Base-by-base conservation (phyloP, 495 filamentous ascomycete genomes). In the Xylaria palmicola region DNA sequence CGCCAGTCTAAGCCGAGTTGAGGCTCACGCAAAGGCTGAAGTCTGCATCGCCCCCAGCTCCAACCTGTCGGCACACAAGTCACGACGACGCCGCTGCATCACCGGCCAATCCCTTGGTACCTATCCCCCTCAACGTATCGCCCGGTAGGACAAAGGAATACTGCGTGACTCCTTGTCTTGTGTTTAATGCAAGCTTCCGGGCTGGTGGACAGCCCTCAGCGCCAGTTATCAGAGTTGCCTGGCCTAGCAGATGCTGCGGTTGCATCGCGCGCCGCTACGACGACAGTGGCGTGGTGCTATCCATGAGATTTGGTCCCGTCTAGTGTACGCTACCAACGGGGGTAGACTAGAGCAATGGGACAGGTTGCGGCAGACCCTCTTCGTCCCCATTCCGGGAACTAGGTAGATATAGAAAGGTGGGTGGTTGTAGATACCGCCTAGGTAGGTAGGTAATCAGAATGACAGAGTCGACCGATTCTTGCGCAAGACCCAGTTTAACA, bases 331-430 rank as follows among this genome's bases (percentile, higher is more conserved):
- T 55, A n/a, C n/a, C n/a, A n/a, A n/a, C n/a, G n/a, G n/a, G n/a
- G n/a, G n/a, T n/a, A 41, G 15, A 41, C 37, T 55, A 45, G 12
- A 1, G 44, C 15, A 17, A 48, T 26, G 40, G 12, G 26, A 36
- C 26, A 17, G 36, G 12, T 20, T 57, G 24, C 39, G 29, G 55
- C 47, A 24, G 44, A 20, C 20, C 44, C 32, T 27, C 19, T 29
- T 13, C n/a, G 32, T 40, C 56, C 39, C 57, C 57, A 60, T 60
- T 51, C 44, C 57, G 57, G 57, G 57, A 60, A 36, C 57, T 60
- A 60, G 27, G 47, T 40, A 17, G 19, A n/a, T 13, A 26, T 17
- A n/a, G 57, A 51, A n/a, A n/a, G n/a, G 29, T 34, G 29, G 29
- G 13, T 29, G 48, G 34, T 50, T n/a, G n/a, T n/a, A n/a, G n/a